Evolutionary conservation across 2,329 filamentous ascomycete species (phyloP), one percentile per base, ranked within the genome.

Genomic region (Escovopsis sp.): DNA sequence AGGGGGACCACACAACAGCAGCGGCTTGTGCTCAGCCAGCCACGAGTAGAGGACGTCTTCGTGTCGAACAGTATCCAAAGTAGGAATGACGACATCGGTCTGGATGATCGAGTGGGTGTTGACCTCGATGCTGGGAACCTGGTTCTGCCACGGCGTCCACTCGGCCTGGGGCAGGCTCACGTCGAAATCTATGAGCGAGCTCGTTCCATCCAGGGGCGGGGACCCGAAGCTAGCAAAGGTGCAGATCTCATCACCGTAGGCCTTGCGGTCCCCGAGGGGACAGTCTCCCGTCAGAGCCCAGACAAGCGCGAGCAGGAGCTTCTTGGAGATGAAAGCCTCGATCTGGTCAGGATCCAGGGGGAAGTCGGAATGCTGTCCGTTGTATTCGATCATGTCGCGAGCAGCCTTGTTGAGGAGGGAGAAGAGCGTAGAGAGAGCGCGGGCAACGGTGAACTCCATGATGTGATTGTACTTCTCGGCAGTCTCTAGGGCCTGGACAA

Each of bases 1-100:
- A 44, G 91, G 91, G 57, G 91, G 93, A 61, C 91, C 93, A 59
- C 91, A 99, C 13, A 99, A 81, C 40, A 99, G 70, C 14, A 99
- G 71, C 11, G 93, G 91, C 66, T 98, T 98, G 60, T 99, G 91
- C 60, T 99, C 91, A 13, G 93, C 91, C 36, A 99, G 76, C 91
- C 91, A 98, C 4, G 93, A 98, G 67, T 98, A 98, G 13, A 99
- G 72, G n/a, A 99, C 85, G 62, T 96, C 91, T 61, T 99, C 91
- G 53, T 99, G 91, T 27, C 91, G 85, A 36, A 98, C 83, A 25
- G 93, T 99, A 59, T 99, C 91, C 39, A 98, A 69, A 0, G 91
- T 99, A 1, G 91, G 93, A 55, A 99, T 98, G 47, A 99, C 91
- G 34, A 96, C 85, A 60, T 99, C 93, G 1, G 93, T 98, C 60